phyloP scores from a whole-genome alignment of 106 monocot species.

The Platanthera zijinensis region DNA sequence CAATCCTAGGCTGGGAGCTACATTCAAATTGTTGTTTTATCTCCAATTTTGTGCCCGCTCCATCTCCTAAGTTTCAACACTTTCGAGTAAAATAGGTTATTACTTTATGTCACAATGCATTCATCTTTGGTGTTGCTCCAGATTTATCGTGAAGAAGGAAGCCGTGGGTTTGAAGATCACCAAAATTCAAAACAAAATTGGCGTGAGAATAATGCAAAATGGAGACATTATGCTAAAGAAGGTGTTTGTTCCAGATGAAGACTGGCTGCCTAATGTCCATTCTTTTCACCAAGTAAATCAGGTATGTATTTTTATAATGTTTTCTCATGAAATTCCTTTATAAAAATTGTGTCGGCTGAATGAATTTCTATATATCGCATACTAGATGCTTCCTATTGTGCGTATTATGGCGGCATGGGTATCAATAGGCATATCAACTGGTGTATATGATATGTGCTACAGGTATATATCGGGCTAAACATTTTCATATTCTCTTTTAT shows the following conservation, averaged over 20 bases:
- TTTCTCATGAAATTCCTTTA: too few relatives aligned
- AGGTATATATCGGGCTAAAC: slow-evolving; percentile 13
- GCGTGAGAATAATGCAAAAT: slow-evolving; percentile 93
- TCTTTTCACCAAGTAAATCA: slow-evolving; percentile 89
- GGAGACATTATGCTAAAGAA: slow-evolving; percentile 82
- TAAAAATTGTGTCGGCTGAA: too few relatives aligned
- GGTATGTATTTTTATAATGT: slow-evolving; percentile 25
- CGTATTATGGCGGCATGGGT: slow-evolving; percentile 54
- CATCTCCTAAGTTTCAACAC: too few relatives aligned
- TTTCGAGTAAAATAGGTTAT: too few relatives aligned
- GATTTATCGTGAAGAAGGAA: slow-evolving; percentile 89
- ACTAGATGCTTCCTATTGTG: slow-evolving; percentile 36
- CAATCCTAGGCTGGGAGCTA: too few relatives aligned
- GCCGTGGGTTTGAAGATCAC: slow-evolving; percentile 59
- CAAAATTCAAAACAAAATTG: slow-evolving; percentile 95
- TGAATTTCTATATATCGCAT: too few relatives aligned
- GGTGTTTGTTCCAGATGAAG: slow-evolving; percentile 91
- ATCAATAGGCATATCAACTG: slow-evolving; percentile 52
- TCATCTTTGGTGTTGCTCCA: slow-evolving; percentile 12
- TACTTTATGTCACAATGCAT: too few relatives aligned
- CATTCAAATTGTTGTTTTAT: too few relatives aligned
- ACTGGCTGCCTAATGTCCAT: slow-evolving; percentile 71
- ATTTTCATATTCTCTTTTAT: not conserved
- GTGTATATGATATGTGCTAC: slow-evolving; percentile 43
- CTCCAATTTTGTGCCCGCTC: too few relatives aligned